A percentile compares a stretch with the other conserved stretches of the same genome.
Evolutionary conservation across 805 yeast species (phyloP).

Genomic region (Suhomyces sp.): DNA sequence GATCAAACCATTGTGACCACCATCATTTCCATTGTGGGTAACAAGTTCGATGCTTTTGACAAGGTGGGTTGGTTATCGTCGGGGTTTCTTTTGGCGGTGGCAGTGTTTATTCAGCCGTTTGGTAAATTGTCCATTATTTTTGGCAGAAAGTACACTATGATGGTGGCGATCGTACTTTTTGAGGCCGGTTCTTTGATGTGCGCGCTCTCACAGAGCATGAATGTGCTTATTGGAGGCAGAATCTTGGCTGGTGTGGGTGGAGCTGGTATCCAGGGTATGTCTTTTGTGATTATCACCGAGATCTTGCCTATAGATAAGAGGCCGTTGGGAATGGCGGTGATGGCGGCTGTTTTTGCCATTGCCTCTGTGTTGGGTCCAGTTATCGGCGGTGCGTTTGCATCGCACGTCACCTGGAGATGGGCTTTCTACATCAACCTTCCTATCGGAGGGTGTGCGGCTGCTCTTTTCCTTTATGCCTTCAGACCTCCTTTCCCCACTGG

Average conservation of each 20-base stretch:
- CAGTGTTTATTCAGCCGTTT: slow-evolving; percentile 34
- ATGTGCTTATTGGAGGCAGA: slow-evolving; percentile 40
- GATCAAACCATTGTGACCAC: slow-evolving; percentile 41
- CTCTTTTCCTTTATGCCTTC: slow-evolving; percentile 15
- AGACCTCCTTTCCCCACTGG: slow-evolving; percentile 18
- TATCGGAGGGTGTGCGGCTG: slow-evolving; percentile 20
- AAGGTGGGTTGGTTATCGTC: slow-evolving; percentile 39
- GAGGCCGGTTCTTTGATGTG: slow-evolving; percentile 38
- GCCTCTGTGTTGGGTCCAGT: slow-evolving; percentile 25
- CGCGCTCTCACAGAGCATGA: slow-evolving; percentile 35
- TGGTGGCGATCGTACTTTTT: slow-evolving; percentile 22
- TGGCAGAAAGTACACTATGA: slow-evolving; percentile 33
- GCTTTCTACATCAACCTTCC: slow-evolving; percentile 27
- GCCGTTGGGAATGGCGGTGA: slow-evolving; percentile 20
- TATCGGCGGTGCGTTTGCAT: slow-evolving; percentile 25
- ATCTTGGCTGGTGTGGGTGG: slow-evolving; percentile 39
- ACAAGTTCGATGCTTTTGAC: slow-evolving; percentile 31
- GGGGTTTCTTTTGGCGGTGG: slow-evolving; percentile 34
- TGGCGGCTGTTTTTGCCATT: slow-evolving; percentile 18
- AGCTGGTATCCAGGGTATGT: slow-evolving; percentile 31
- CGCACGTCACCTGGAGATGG: slow-evolving; percentile 26
- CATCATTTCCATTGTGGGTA: slow-evolving; percentile 32
- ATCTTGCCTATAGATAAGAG: slow-evolving; percentile 27
- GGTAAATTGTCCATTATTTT: slow-evolving; percentile 36
- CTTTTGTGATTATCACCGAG: slow-evolving; percentile 30